Percentiles rank a stretch among this genome's conserved stretches.
phyloP scores from a whole-genome alignment of 441 rosid genomes.

The Cnidoscolus chayamansa region DNA sequence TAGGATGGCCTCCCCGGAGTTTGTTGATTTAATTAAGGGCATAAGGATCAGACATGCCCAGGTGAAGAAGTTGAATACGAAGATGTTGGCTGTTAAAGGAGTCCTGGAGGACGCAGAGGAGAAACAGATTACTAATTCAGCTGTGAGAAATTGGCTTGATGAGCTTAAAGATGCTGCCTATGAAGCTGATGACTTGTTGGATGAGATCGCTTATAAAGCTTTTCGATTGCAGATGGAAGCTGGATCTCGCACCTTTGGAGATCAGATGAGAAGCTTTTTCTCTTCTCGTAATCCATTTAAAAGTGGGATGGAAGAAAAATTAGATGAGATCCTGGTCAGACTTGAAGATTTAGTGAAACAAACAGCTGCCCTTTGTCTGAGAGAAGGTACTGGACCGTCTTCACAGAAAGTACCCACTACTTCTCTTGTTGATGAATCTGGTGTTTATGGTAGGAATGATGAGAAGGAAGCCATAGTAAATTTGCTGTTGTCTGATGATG shows the following conservation, averaged over 20 bases:
- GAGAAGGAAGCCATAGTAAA: conserved; percentile 8
- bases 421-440: conserved; percentile 18
- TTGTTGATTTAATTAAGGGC: conserved; percentile 11
- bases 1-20: background rate
- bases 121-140: conserved; percentile 5
- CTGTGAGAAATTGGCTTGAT: conserved; percentile 14
- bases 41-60: background rate
- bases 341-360: background rate
- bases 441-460: conserved; percentile 12
- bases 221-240: background rate
- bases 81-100: background rate
- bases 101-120: conserved; percentile 20
- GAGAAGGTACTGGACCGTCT: background rate
- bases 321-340: background rate
- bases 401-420: background rate
- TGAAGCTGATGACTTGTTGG: conserved; percentile 21
- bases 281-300: conserved; percentile 1
- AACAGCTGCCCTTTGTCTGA: background rate
- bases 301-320: conserved; percentile 7
- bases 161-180: conserved; percentile 19
- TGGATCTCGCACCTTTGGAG: background rate
- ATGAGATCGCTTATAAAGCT: conserved; percentile 12
- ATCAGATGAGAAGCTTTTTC: conserved; percentile 6
- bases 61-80: background rate
- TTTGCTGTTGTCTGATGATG: background rate